Base-by-base conservation (phyloP, 345 rosid genomes). In the Erodium maritimum region DNA sequence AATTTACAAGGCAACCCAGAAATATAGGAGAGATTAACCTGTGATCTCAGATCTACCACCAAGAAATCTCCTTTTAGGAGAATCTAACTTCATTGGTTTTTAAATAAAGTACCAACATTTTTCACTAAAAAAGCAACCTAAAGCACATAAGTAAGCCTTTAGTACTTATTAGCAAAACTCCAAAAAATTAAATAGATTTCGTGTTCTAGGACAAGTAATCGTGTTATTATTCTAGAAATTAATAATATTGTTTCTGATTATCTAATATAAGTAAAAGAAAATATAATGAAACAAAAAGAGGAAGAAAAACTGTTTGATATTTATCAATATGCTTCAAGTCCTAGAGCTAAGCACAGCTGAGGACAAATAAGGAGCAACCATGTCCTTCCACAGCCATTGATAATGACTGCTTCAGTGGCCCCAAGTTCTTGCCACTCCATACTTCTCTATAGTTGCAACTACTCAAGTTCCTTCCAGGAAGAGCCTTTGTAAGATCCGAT, bases 401-500 rank as follows among this genome's bases (percentile, higher is more conserved):
- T 14, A 42, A 42, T 42, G 48, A 10, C 48, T 42, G 48, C 48
- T 14, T 14, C 48, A 42, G 14, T 42, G 48, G 17, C 48, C 48
- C 48, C 12, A 42, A 14, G 48, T 42, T 14, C 48, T 42, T 10
- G 48, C 48, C 48, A 42, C 48, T 42, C 48, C 48, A 42, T 12
- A 42, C 48, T 42, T 42, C 48, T 42, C 11, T 9, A 16, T 42
- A 42, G 17, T 3, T 42, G 48, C 48, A 42, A 42, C 48, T 42
- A 42, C 12, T 42, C 48, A 42, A 42, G 48, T 7, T 68, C 69
- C 62, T 72, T 54, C 64, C 50, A 0, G 71, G 66, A 63, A 85
- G 68, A 53, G 65, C 82, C 69, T 62, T 80, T 9, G 50, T 69
- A 20, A 88, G 55, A 72, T 83, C 83, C 59, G 86, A 67, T 55